These are phyloP conservation scores for Amanita fuliginea DNA, from an alignment of 768 basidiomycete species.

Conservation along the genomic window DNA sequence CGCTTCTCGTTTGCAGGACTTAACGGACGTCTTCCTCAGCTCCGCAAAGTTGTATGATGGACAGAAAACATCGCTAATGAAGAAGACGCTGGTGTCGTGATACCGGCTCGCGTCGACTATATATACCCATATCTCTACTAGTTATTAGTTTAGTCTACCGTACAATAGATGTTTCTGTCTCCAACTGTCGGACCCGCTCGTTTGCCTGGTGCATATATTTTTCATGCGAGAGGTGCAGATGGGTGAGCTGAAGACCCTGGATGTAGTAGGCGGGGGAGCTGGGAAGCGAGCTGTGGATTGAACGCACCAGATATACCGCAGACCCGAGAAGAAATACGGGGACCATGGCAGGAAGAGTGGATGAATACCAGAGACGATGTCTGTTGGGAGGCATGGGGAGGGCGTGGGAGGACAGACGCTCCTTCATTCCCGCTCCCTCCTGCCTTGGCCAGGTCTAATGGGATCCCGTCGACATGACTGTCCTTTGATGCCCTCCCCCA, in stretches of 20 bases:
- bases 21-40: conserved; percentile 24
- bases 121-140: neutral
- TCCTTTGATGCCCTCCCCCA: neutral
- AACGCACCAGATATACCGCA: conserved; percentile 60
- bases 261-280: too few relatives aligned
- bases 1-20: conserved; percentile 1
- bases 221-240: conserved; percentile 56
- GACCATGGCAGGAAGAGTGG: conserved; percentile 65
- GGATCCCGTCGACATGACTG: conserved; percentile 7
- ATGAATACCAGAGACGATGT: conserved; percentile 60
- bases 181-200: conserved; percentile 39
- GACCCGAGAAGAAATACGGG: conserved; percentile 72
- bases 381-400: neutral
- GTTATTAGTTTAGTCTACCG: too few relatives aligned
- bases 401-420: conserved; percentile 5
- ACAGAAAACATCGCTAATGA: conserved; percentile 52
- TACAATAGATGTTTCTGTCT: conserved; percentile 29
- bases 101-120: too few relatives aligned
- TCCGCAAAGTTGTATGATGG: conserved; percentile 67
- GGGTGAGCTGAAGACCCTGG: conserved; percentile 59
- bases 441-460: conserved; percentile 24
- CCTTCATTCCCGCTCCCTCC: conserved; percentile 12
- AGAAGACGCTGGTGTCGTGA: conserved; percentile 22
- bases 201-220: conserved; percentile 57
- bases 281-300: neutral